phyloP scores from a whole-genome alignment of 805 yeast species.

The Metschnikowia kofuensis region DNA sequence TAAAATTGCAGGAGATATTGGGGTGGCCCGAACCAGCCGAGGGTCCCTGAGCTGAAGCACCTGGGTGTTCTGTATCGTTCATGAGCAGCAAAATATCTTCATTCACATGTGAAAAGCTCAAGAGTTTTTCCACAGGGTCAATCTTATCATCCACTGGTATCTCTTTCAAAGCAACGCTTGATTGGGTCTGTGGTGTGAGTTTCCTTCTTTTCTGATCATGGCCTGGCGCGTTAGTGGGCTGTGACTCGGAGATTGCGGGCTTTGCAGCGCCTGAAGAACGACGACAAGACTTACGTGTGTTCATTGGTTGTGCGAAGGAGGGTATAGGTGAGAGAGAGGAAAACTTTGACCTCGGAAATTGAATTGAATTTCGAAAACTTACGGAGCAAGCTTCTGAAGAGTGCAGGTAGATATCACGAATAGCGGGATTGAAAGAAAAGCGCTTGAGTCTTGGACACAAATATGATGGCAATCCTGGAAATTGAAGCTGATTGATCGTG shows the following conservation, averaged over 20 bases:
- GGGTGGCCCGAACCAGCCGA: slow-evolving; percentile 2
- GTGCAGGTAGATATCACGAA: not conserved
- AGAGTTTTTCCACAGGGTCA: slow-evolving; percentile 43
- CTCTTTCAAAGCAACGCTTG: not conserved
- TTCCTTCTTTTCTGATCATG: slow-evolving; percentile 4
- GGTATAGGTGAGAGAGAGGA: not conserved
- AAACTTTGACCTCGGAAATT: too few species aligned
- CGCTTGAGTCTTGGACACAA: not conserved
- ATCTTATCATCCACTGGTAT: slow-evolving; percentile 27
- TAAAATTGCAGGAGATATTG: slow-evolving; percentile 29
- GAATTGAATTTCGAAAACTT: too few species aligned
- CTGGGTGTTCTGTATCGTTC: slow-evolving; percentile 16
- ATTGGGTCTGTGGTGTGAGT: not conserved
- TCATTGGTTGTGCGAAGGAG: slow-evolving; percentile 6
- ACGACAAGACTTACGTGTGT: slow-evolving; percentile 34
- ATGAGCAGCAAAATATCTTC: slow-evolving; percentile 30
- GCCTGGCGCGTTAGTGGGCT: slow-evolving; percentile 11
- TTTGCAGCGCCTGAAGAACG: slow-evolving; percentile 23
- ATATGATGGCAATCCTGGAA: not conserved
- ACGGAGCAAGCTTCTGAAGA: not conserved
- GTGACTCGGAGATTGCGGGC: slow-evolving; percentile 12
- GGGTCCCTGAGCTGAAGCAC: not conserved
- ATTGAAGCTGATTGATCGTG: not conserved
- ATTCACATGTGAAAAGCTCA: slow-evolving; percentile 32
- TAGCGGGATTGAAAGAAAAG: not conserved